Percentiles rank a stretch among this genome's conserved stretches.
phyloP scores from a whole-genome alignment of 768 basidiomycete species.

The Trametes meyenii region DNA sequence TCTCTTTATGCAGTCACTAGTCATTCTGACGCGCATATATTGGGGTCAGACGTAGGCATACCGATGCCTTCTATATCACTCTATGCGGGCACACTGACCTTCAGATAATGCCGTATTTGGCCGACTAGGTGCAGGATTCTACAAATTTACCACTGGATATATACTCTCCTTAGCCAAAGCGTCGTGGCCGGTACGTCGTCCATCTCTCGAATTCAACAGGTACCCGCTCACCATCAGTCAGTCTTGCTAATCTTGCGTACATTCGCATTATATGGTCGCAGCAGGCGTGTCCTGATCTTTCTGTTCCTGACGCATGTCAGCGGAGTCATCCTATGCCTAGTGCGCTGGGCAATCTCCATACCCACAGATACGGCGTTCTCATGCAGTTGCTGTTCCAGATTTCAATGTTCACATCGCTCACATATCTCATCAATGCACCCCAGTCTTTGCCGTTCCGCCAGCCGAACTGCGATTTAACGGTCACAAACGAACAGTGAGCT shows the following conservation, averaged over 20 bases:
- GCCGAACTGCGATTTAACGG: constrained; percentile 11
- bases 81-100: too few relatives aligned
- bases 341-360: background rate
- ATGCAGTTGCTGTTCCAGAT: background rate
- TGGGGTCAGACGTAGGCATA: too few relatives aligned
- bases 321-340: constrained; percentile 11
- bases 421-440: background rate
- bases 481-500: constrained; percentile 21
- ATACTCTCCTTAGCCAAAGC: too few relatives aligned
- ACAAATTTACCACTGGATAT: too few relatives aligned
- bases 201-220: background rate
- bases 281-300: constrained; percentile 21
- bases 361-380: background rate
- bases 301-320: constrained; percentile 11
- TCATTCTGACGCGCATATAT: too few relatives aligned
- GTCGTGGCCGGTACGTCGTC: constrained; percentile 15
- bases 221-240: background rate
- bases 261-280: constrained; percentile 32
- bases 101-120: too few relatives aligned
- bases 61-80: too few relatives aligned
- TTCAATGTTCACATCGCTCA: constrained; percentile 1
- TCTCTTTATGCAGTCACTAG: background rate
- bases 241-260: constrained; percentile 29
- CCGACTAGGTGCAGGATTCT: too few relatives aligned
- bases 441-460: constrained; percentile 9